Evolutionary conservation across 1,284 basidiomycete genomes (phyloP), one percentile per base, ranked within the genome.

Genomic region (Sutorius eximius): DNA sequence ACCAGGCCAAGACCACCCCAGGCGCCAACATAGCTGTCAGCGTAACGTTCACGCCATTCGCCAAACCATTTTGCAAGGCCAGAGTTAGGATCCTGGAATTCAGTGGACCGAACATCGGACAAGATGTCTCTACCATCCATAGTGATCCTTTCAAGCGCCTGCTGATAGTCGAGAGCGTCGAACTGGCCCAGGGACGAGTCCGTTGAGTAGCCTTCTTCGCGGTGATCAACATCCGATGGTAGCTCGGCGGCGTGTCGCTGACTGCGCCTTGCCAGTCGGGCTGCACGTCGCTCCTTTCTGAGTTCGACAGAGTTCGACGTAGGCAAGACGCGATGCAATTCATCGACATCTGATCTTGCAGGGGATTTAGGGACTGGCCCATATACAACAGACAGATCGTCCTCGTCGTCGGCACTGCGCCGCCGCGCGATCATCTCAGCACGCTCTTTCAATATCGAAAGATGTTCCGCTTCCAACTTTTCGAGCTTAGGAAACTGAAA

Each of bases 1-100:
- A 96, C 87, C 53, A 96, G 81, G 1, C 89, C 92, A 44, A 97
- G 75, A 3, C 93, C 92, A 46, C 93, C 95, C 83, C 91, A 98
- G 5, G 95, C 95, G 45, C 88, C 86, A 3, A 81, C 75, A 73
- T 97, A 98, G 58, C 85, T 93, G 57, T 98, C 94, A 12, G 77
- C 75, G 63, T 89, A 94, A 58, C 76, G 77, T 50, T 80, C 75
- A 45, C 92, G 79, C 95, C 95, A 98, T 45, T 82, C 81, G 9
- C 80, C 83, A 73, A 96, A 98, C 72, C 89, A 81, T 58, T 77
- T 75, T 3, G 76, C 79, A 13, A 91, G 68, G 0, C 92, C 94
- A 51, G 82, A 77, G n/a, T 78, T 78, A 0, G 95, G 93, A 68
- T 96, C 85, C 46, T 79, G 76, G 71, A 96, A 97, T 61, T 95